These are phyloP conservation scores for Ulvella scutata DNA, from an alignment of 139 green algal genomes.

Conservation along the genomic window DNA sequence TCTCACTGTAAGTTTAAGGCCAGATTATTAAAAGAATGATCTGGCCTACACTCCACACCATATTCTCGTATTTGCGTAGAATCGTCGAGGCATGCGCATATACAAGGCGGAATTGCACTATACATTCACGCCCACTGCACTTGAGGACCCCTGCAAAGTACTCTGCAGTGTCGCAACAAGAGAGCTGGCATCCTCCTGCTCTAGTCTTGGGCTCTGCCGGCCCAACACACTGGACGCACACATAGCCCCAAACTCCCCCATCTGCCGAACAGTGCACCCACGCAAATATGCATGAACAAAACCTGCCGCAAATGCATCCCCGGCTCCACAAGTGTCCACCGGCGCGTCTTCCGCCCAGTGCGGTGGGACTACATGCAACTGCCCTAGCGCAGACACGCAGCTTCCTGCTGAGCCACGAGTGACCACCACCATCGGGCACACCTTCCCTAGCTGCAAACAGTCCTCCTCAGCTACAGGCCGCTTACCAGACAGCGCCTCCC, in stretches of 20 bases:
- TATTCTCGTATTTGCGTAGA: too few relatives aligned
- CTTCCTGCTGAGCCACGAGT: slow-evolving; percentile 56
- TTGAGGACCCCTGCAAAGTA: too few relatives aligned
- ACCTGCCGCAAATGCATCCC: slow-evolving; percentile 66
- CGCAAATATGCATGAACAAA: slow-evolving; percentile 41
- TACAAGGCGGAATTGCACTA: too few relatives aligned
- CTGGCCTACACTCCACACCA: too few relatives aligned
- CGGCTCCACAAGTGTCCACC: slow-evolving; percentile 80
- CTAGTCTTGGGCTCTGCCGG: slow-evolving; percentile 34
- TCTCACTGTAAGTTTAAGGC: too few relatives aligned
- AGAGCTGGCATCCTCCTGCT: slow-evolving; percentile 29
- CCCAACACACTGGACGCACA: slow-evolving; percentile 53
- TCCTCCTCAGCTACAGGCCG: slow-evolving; percentile 16
- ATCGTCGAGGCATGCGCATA: too few relatives aligned
- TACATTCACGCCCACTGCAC: too few relatives aligned
- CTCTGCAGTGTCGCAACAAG: neutral
- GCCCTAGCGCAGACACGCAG: slow-evolving; percentile 33
- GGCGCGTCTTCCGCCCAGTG: slow-evolving; percentile 41
- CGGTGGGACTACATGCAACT: slow-evolving; percentile 37
- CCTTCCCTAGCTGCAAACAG: slow-evolving; percentile 28
- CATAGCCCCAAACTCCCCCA: slow-evolving; percentile 38
- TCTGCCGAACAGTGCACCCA: slow-evolving; percentile 28
- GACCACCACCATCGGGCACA: slow-evolving; percentile 52
- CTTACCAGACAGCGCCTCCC: neutral
- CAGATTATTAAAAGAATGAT: too few relatives aligned